Evolutionary conservation across 2,329 filamentous ascomycete genomes (phyloP).

Genomic region (Pestalotiopsis sp.): DNA sequence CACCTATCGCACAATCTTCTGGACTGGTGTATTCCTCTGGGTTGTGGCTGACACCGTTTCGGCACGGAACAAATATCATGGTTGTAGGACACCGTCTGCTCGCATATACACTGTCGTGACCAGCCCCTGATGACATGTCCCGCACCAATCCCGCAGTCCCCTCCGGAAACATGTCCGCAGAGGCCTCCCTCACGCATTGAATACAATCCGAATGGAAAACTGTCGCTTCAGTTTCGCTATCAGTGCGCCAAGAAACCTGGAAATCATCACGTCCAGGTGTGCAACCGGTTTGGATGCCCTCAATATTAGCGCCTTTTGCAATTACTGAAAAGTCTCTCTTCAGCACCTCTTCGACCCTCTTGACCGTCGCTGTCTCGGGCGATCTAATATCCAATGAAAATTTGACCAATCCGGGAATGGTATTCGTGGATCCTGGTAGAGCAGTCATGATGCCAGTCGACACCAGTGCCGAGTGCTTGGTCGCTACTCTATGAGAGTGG

Average conservation of each 20-base stretch:
- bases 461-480: constrained; percentile 59
- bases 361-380: neutral
- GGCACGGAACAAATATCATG: constrained; percentile 68
- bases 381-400: constrained; percentile 69
- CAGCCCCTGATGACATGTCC: constrained; percentile 42
- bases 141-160: constrained; percentile 29
- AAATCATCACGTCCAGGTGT: constrained; percentile 20
- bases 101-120: constrained; percentile 57
- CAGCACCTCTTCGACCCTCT: constrained; percentile 35
- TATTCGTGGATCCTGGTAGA: constrained; percentile 71
- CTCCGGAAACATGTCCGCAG: constrained; percentile 56
- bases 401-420: constrained; percentile 66
- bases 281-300: constrained; percentile 38
- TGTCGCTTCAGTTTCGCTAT: constrained; percentile 62
- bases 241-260: constrained; percentile 50
- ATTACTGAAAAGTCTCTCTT: constrained; percentile 59
- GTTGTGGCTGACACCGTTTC: constrained; percentile 63
- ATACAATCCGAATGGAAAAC: constrained; percentile 70
- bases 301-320: constrained; percentile 55
- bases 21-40: constrained; percentile 61
- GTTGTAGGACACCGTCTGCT: constrained; percentile 59
- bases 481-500: constrained; percentile 63
- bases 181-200: constrained; percentile 60
- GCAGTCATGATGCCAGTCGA: constrained; percentile 69
- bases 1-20: constrained; percentile 57